These are phyloP conservation scores for Phytopythium aichiense DNA, from an alignment of 352 stramenopile genomes.

Conservation along the genomic window DNA sequence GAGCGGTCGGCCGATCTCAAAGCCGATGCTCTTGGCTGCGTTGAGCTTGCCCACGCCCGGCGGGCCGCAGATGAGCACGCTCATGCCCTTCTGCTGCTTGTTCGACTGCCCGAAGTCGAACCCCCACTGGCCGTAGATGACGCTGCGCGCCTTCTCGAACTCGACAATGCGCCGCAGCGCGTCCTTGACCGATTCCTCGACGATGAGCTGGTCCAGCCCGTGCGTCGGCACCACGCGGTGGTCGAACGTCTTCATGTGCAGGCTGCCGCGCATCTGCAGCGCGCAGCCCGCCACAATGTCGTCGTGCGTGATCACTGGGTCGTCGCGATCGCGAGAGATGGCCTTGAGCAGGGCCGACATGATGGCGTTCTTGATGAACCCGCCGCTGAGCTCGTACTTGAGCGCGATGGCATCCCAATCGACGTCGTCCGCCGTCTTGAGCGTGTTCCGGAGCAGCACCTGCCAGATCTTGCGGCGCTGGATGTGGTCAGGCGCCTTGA, in stretches of 20 bases:
- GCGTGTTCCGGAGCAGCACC: slow-evolving; percentile 43
- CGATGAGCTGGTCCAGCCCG: slow-evolving; percentile 71
- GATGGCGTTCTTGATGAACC: slow-evolving; percentile 91
- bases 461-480: slow-evolving; percentile 85
- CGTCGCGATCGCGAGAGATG: slow-evolving; percentile 50
- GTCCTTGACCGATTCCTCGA: slow-evolving; percentile 56
- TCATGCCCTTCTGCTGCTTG: slow-evolving; percentile 83
- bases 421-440: slow-evolving; percentile 59
- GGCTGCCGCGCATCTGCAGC: slow-evolving; percentile 82
- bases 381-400: slow-evolving; percentile 87
- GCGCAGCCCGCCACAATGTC: slow-evolving; percentile 79
- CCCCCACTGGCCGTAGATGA: slow-evolving; percentile 85
- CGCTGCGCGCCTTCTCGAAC: slow-evolving; percentile 81
- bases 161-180: slow-evolving; percentile 68
- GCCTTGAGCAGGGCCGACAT: slow-evolving; percentile 78
- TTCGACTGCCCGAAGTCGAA: slow-evolving; percentile 80
- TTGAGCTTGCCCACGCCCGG: slow-evolving; percentile 72
- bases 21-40: slow-evolving; percentile 74
- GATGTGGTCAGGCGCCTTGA: slow-evolving; percentile 80
- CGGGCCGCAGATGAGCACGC: slow-evolving; percentile 66
- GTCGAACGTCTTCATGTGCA: slow-evolving; percentile 90
- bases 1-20: slow-evolving; percentile 77
- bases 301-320: slow-evolving; percentile 64
- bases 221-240: slow-evolving; percentile 77
- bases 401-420: slow-evolving; percentile 82